Conservation (phyloP, 1,284 basidiomycete species). For the Apiotrichum mycotoxinovorans region DNA sequence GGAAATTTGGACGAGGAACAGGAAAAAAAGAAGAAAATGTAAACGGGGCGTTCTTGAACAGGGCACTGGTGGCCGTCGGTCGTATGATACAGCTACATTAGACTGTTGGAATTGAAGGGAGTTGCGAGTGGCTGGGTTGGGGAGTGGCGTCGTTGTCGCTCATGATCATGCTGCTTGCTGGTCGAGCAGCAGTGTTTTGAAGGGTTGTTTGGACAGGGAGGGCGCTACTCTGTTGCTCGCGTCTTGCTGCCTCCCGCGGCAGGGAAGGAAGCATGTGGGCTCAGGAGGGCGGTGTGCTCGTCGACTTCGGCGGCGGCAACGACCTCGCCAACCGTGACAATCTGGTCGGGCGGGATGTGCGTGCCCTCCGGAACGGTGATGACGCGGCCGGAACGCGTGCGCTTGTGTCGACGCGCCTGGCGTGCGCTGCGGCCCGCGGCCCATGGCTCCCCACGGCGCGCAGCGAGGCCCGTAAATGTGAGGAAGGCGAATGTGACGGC, state of each 20-base stretch:
- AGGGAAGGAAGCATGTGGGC: neutral
- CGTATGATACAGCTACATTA: conserved; percentile 6
- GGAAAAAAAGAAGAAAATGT: no score
- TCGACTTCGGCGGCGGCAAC: conserved; percentile 29
- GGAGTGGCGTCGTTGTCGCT: neutral
- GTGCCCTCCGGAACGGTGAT: conserved; percentile 43
- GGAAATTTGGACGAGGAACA: no score
- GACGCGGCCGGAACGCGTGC: conserved; percentile 45
- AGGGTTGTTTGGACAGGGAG: no score
- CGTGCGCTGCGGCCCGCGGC: conserved; percentile 46
- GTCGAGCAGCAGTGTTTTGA: no score
- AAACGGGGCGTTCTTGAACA: no score
- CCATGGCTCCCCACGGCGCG: conserved; percentile 47
- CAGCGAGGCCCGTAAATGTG: conserved; percentile 48
- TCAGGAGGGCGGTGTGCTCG: conserved; percentile 41
- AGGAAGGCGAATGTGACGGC: conserved; percentile 36
- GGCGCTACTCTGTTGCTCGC: conserved; percentile 11
- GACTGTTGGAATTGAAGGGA: neutral
- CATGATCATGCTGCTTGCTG: no score
- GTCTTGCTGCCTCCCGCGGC: conserved; percentile 15
- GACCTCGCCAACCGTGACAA: conserved; percentile 43
- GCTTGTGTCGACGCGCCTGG: conserved; percentile 39
- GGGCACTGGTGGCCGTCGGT: neutral
- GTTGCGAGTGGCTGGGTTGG: neutral
- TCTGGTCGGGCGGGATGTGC: conserved; percentile 36